phyloP scores from a whole-genome alignment of 306 rosid species.

The Urtica urens region DNA sequence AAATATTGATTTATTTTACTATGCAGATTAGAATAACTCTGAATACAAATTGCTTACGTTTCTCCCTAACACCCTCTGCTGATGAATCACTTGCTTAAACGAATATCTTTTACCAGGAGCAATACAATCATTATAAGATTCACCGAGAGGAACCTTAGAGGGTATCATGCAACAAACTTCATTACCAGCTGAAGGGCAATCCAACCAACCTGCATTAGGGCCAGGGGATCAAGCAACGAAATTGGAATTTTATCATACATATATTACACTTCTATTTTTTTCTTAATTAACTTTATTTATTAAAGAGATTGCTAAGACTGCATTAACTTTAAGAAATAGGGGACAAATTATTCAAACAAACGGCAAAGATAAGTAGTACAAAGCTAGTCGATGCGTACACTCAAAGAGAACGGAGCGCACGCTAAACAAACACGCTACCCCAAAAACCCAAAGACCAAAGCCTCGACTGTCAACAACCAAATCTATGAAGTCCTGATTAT shows the following conservation, averaged over 20 bases:
- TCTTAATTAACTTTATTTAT: too few relatives aligned
- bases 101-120: slow-evolving; percentile 97
- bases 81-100: slow-evolving; percentile 94
- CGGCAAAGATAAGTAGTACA: too few relatives aligned
- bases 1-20: not conserved
- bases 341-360: too few relatives aligned
- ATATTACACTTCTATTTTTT: too few relatives aligned
- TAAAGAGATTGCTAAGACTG: too few relatives aligned
- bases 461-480: too few relatives aligned
- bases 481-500: too few relatives aligned
- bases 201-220: slow-evolving; percentile 80
- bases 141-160: slow-evolving; percentile 96
- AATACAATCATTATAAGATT: slow-evolving; percentile 62
- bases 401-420: too few relatives aligned
- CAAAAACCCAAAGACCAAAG: too few relatives aligned
- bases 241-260: not conserved
- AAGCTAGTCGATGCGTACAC: too few relatives aligned
- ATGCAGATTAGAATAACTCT: not conserved
- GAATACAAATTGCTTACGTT: slow-evolving; percentile 41
- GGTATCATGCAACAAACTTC: slow-evolving; percentile 79
- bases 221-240: not conserved
- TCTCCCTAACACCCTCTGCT: slow-evolving; percentile 82
- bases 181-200: slow-evolving; percentile 75
- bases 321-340: too few relatives aligned
- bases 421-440: too few relatives aligned